A percentile compares a stretch with the other conserved stretches of the same genome.
Evolutionary conservation across 495 filamentous ascomycete genomes (phyloP).

Genomic region (Hypomontagnella monticulosa): DNA sequence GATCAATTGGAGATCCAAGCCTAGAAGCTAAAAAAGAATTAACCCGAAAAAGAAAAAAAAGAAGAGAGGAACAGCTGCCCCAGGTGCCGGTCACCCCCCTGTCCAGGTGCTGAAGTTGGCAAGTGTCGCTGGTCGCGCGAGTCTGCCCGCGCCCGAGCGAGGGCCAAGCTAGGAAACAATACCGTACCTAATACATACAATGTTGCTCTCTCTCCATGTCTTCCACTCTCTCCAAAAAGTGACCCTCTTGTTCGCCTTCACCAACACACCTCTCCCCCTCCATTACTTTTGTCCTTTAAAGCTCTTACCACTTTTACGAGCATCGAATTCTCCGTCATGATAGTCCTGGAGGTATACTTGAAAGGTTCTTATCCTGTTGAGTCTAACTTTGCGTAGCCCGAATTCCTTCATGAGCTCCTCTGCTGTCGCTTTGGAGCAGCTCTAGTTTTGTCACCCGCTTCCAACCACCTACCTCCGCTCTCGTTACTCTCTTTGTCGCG

Average conservation of each 20-base stretch:
- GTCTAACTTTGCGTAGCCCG: constrained; percentile 38
- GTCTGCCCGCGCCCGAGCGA: constrained; percentile 44
- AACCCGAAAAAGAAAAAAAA: constrained; percentile 29
- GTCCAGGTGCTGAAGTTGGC: neutral
- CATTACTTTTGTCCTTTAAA: constrained; percentile 16
- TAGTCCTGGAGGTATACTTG: constrained; percentile 30
- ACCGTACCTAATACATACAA: constrained; percentile 39
- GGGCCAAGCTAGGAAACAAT: constrained; percentile 35
- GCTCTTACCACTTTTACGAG: constrained; percentile 24
- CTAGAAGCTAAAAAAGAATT: constrained; percentile 20
- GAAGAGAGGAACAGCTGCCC: neutral
- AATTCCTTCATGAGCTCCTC: constrained; percentile 33
- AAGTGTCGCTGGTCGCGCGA: constrained; percentile 37
- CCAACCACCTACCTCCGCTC: constrained; percentile 37
- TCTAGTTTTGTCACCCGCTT: constrained; percentile 29
- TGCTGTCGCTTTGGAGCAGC: constrained; percentile 22
- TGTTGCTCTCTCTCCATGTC: constrained; percentile 33
- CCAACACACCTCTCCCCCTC: constrained; percentile 31
- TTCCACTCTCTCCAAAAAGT: constrained; percentile 38
- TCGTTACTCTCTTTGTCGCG: constrained; percentile 33
- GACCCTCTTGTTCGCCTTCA: constrained; percentile 44
- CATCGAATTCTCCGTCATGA: constrained; percentile 45
- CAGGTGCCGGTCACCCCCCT: neutral
- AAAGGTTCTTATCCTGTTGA: constrained; percentile 43
- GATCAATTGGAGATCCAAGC: constrained; percentile 38